Percentiles rank a stretch among this genome's conserved stretches.
phyloP scores from a whole-genome alignment of 169 alveolate species.

The Plasmodium sp. region DNA sequence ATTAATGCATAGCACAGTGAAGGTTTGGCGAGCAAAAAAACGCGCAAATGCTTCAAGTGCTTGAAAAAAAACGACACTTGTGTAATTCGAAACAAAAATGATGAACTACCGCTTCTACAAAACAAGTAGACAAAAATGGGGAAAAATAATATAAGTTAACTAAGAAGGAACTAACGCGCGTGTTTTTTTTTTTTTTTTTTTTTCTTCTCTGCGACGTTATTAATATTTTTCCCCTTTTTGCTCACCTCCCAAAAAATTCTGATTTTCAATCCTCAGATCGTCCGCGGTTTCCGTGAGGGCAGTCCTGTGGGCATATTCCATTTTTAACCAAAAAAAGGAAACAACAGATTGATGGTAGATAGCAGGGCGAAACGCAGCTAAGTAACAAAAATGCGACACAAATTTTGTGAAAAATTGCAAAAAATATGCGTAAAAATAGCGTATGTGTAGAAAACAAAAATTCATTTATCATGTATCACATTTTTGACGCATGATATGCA shows the following conservation, averaged over 20 bases:
- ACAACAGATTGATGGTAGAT: neutral
- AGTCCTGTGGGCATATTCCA: slow-evolving; percentile 19
- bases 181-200: neutral
- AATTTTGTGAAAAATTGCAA: neutral
- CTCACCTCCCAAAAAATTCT: slow-evolving; percentile 49
- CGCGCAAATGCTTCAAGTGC: neutral
- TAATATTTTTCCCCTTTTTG: neutral
- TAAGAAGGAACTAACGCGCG: neutral
- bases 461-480: neutral
- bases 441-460: neutral
- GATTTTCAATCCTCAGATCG: slow-evolving; percentile 13
- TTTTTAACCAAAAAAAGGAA: slow-evolving; percentile 10
- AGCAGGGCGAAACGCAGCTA: neutral
- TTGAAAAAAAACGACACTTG: neutral
- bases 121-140: neutral
- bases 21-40: neutral
- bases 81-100: neutral
- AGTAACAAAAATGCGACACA: neutral
- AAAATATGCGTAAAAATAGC: neutral
- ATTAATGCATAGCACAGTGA: neutral
- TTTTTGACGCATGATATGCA: neutral
- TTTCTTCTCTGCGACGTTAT: neutral
- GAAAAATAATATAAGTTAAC: neutral
- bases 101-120: slow-evolving; percentile 39
- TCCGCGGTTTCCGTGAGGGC: neutral